Base-by-base conservation (phyloP, 1,139 yeast species). In the Wickerhamomyces sp. region DNA sequence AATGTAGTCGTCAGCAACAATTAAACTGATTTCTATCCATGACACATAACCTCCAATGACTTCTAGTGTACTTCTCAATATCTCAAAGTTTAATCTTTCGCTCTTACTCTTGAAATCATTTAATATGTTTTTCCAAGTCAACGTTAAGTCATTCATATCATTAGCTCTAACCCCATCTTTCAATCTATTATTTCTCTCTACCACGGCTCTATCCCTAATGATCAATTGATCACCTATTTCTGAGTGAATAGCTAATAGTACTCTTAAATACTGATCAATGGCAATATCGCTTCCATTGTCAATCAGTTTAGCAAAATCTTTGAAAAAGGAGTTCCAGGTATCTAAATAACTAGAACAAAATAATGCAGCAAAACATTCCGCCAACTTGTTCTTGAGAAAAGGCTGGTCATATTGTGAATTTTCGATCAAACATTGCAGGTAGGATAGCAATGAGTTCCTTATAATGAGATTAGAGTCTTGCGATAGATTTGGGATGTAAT, bases 171-270 rank as follows among this genome's bases (percentile, higher is more conserved):
- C 81, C 29, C 78, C 71, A 61, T 94, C 98, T 58, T 94, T 94
- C 47, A 92, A 68, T 33, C 67, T 59, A 50, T 75, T 82, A 57
- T 84, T 86, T 52, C 89, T 74, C 40, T 81, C 82, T 35, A 78
- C 79, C 25, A 70, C 60, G 21, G 71, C 73, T 49, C 77, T 77
- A 10, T 82, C 76, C 50, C 96, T 74, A 24, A 80, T 66, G 48
- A 89, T 83, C 52, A 89, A 74, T 56, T 85, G 92, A 60, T 94
- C 98, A 24, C 96, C 98, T 49, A 94, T 88, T 61, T 90, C 97
- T 36, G 81, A 81, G 58, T 94, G 97, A 45, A 92, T 78, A 21
- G 85, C 77, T 35, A 81, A 64, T 42, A 89, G 66, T 14, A 88
- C 74, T 53, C 97, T 74, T 33, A 85, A 63, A 58, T 84, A 89